phyloP scores from a whole-genome alignment of 2,329 filamentous ascomycete genomes.

The Pseudogymnoascus sp. region DNA sequence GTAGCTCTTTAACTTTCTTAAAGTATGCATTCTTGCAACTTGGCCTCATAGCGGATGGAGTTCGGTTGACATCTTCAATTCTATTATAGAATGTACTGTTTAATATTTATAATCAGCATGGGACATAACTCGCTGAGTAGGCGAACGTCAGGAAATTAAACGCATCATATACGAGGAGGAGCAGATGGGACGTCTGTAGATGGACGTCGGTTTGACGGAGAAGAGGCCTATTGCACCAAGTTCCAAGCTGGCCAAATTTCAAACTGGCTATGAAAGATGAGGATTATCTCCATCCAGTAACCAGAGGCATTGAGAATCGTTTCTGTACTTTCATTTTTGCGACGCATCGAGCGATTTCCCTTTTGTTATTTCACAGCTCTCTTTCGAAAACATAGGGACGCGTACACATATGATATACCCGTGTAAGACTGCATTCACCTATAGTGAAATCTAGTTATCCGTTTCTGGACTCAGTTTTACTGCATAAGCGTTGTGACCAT shows the following conservation, averaged over 20 bases:
- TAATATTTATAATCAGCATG: conserved; percentile 33
- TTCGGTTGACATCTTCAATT: conserved; percentile 33
- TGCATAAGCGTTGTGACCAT: not conserved
- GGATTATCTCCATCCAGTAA: conserved; percentile 1
- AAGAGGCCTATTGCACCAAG: conserved; percentile 5
- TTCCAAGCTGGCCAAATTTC: conserved; percentile 8
- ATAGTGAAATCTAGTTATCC: conserved; percentile 4
- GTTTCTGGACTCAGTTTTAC: not conserved
- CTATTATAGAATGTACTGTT: conserved; percentile 34
- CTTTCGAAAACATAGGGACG: conserved; percentile 10
- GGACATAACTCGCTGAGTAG: conserved; percentile 12
- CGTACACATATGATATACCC: conserved; percentile 11
- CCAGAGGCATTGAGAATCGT: conserved; percentile 5
- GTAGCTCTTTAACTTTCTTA: conserved; percentile 56
- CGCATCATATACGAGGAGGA: conserved; percentile 3
- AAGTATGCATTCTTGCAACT: conserved; percentile 26
- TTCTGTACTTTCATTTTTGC: conserved; percentile 9
- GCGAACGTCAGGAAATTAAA: conserved; percentile 10
- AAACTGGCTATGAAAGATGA: conserved; percentile 6
- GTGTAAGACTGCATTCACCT: conserved; percentile 9
- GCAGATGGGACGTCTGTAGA: conserved; percentile 1
- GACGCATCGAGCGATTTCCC: conserved; percentile 7
- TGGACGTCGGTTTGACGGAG: conserved; percentile 1
- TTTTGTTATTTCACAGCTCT: conserved; percentile 9
- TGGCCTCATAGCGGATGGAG: conserved; percentile 33